These are phyloP conservation scores for Nannizzia gypsea DNA, from an alignment of 2,329 filamentous ascomycete genomes.

Conservation along the genomic window DNA sequence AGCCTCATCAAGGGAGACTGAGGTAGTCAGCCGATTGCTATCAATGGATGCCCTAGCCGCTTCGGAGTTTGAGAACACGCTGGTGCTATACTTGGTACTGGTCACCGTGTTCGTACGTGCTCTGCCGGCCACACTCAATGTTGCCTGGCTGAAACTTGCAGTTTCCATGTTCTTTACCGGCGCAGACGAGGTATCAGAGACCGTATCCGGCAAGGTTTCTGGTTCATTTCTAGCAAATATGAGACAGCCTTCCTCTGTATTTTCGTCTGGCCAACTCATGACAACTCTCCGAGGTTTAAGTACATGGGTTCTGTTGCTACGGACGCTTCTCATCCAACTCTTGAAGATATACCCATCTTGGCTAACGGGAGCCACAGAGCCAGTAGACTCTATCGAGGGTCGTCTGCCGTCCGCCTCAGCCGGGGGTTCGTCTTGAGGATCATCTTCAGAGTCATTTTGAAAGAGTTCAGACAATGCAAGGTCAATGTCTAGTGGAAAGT, in stretches of 20 bases:
- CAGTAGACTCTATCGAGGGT: not conserved
- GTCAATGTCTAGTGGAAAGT: slow-evolving; percentile 6
- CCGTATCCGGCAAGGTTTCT: slow-evolving; percentile 41
- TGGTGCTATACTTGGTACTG: slow-evolving; percentile 43
- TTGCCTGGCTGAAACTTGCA: slow-evolving; percentile 61
- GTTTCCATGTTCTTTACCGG: slow-evolving; percentile 74
- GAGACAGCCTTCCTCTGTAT: slow-evolving; percentile 12
- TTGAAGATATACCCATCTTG: slow-evolving; percentile 21
- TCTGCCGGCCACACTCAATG: slow-evolving; percentile 54
- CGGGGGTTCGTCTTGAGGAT: slow-evolving; percentile 1
- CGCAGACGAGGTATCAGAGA: slow-evolving; percentile 62
- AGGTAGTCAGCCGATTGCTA: slow-evolving; percentile 37
- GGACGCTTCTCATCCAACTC: slow-evolving; percentile 30
- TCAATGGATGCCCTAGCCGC: slow-evolving; percentile 54
- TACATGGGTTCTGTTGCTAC: slow-evolving; percentile 16
- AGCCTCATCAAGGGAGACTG: slow-evolving; percentile 49
- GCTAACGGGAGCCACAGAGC: not conserved
- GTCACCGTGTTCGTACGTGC: slow-evolving; percentile 49
- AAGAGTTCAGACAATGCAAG: not conserved
- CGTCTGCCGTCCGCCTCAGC: not conserved
- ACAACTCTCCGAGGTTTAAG: slow-evolving; percentile 19
- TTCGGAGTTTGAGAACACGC: slow-evolving; percentile 54
- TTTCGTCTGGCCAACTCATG: slow-evolving; percentile 27
- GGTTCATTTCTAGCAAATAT: slow-evolving; percentile 12
- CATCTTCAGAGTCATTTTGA: slow-evolving; percentile 4